phyloP scores from a whole-genome alignment of 1,139 yeast genomes.

The Sugiyamaella novakii region DNA sequence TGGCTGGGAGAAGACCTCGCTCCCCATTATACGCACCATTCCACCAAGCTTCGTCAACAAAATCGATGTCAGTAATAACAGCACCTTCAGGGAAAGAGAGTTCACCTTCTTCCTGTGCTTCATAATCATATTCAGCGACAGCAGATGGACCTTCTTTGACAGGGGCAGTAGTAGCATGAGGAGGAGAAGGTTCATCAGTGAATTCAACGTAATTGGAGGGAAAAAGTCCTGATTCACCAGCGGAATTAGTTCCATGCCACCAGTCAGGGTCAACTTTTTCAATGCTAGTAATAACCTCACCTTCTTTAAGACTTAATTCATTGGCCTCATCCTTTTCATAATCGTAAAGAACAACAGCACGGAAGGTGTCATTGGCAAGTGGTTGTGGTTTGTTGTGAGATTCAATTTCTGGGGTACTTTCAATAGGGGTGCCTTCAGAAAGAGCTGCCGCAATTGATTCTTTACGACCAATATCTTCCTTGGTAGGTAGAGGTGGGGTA shows the following conservation, averaged over 20 bases:
- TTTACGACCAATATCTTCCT: constrained; percentile 21
- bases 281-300: constrained; percentile 64
- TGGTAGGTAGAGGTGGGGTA: constrained; percentile 20
- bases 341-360: constrained; percentile 62
- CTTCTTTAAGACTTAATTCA: constrained; percentile 66
- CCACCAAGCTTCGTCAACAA: constrained; percentile 98
- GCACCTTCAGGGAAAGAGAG: constrained; percentile 83
- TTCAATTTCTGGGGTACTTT: constrained; percentile 12
- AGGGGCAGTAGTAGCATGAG: constrained; percentile 35
- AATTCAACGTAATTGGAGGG: constrained; percentile 69
- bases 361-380: constrained; percentile 25
- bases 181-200: constrained; percentile 39
- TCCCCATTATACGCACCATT: constrained; percentile 78
- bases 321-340: constrained; percentile 76
- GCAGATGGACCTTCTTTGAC: constrained; percentile 54
- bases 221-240: constrained; percentile 70
- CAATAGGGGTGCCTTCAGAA: constrained; percentile 25
- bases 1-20: constrained; percentile 86
- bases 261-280: constrained; percentile 76
- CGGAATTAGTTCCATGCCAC: constrained; percentile 74
- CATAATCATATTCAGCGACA: constrained; percentile 81
- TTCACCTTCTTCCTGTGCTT: constrained; percentile 89
- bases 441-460: constrained; percentile 26
- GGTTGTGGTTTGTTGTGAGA: constrained; percentile 29
- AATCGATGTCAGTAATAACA: constrained; percentile 74